Evolutionary conservation across 2,329 filamentous ascomycete species (phyloP).

Genomic region (Sporothrix brasiliensis): DNA sequence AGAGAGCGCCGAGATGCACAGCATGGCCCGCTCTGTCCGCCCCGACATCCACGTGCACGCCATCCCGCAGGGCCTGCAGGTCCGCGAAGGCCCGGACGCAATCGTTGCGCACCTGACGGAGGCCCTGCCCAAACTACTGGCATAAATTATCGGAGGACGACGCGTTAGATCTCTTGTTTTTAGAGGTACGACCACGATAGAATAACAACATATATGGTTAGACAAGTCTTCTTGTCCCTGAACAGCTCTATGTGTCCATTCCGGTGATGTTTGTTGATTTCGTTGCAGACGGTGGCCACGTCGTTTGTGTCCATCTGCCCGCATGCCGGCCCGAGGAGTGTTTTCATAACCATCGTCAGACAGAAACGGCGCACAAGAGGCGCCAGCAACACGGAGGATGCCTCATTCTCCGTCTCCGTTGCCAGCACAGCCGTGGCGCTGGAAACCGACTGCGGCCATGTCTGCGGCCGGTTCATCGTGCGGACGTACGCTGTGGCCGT

Average conservation of each 20-base stretch:
- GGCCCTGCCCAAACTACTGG: conserved; percentile 44
- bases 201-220: too few relatives aligned
- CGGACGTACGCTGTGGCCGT: neutral
- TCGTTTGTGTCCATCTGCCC: neutral
- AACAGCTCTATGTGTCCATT: too few relatives aligned
- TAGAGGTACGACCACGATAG: too few relatives aligned
- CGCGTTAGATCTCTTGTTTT: too few relatives aligned
- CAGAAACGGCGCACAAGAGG: neutral
- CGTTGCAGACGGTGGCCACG: neutral
- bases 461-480: neutral
- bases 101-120: conserved; percentile 57
- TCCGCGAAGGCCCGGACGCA: conserved; percentile 56
- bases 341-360: neutral
- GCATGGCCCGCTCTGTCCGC: conserved; percentile 48
- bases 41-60: conserved; percentile 56
- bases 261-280: conserved; percentile 18
- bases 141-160: neutral
- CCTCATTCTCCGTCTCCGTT: neutral
- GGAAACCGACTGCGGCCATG: neutral
- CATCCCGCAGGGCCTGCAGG: conserved; percentile 58
- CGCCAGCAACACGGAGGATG: neutral
- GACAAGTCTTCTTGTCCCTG: too few relatives aligned
- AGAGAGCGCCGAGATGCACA: conserved; percentile 50
- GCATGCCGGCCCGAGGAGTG: neutral
- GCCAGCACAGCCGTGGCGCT: neutral